Conservation (phyloP, 352 stramenopile species). For the Aphanomyces astaci region DNA sequence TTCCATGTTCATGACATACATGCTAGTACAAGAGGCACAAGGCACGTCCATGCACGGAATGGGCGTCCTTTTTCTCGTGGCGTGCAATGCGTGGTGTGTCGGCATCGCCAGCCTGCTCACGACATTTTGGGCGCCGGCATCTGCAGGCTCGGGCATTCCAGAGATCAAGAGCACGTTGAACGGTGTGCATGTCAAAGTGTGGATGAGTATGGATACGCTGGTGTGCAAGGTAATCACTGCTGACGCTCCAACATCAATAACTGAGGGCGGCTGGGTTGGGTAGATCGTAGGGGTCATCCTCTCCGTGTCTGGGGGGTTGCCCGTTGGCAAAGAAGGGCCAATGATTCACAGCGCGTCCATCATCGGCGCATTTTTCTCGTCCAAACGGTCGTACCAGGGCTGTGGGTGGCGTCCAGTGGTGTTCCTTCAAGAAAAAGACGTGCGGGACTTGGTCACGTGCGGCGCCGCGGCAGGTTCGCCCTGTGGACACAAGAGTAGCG, state of each 20-base stretch:
- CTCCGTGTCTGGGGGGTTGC: conserved; percentile 33
- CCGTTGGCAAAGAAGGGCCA: conserved; percentile 46
- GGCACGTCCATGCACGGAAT: neutral
- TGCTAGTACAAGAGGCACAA: neutral
- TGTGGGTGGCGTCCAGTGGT: neutral
- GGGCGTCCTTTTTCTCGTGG: conserved; percentile 4
- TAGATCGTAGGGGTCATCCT: conserved; percentile 41
- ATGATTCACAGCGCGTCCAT: conserved; percentile 20
- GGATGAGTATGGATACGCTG: conserved; percentile 19
- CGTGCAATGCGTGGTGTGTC: neutral
- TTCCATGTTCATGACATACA: neutral
- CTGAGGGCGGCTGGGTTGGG: too few species aligned
- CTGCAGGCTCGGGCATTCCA: conserved; percentile 34
- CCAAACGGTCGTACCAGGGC: conserved; percentile 16
- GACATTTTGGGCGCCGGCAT: neutral
- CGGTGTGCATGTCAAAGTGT: conserved; percentile 29
- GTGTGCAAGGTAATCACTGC: conserved; percentile 7
- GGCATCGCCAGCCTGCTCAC: neutral
- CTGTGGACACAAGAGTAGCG: too few species aligned
- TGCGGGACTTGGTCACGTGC: conserved; percentile 40
- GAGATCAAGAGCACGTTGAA: conserved; percentile 61
- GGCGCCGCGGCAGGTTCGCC: conserved; percentile 29
- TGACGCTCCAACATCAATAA: neutral
- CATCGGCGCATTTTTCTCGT: conserved; percentile 14
- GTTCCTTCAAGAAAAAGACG: conserved; percentile 28